Conservation (phyloP, 2,329 filamentous ascomycete genomes). For the Sphaerulina musiva region DNA sequence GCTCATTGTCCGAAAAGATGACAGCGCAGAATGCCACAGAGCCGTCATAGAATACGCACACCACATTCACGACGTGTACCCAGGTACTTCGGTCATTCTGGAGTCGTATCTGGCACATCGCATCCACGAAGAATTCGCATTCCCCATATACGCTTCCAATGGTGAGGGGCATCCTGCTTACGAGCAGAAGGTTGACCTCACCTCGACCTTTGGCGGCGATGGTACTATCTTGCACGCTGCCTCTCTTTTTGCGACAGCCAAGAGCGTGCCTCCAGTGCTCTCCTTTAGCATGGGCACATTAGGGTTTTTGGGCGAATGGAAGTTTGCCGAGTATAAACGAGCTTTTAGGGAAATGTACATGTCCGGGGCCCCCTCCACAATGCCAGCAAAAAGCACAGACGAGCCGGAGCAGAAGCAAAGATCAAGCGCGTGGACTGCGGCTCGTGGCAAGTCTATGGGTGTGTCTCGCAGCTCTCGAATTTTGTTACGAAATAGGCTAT, state of each 20-base stretch:
- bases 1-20: slow-evolving; percentile 61
- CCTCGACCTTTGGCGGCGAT: slow-evolving; percentile 86
- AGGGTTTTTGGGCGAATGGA: slow-evolving; percentile 94
- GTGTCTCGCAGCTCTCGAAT: slow-evolving; percentile 67
- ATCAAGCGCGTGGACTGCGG: slow-evolving; percentile 57
- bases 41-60: slow-evolving; percentile 54
- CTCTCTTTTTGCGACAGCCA: slow-evolving; percentile 75
- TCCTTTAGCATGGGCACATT: slow-evolving; percentile 96
- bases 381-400: slow-evolving; percentile 19
- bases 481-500: slow-evolving; percentile 76
- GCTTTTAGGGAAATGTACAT: slow-evolving; percentile 92
- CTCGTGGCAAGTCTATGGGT: slow-evolving; percentile 77
- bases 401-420: slow-evolving; percentile 19
- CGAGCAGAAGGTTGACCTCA: slow-evolving; percentile 76
- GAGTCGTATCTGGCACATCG: slow-evolving; percentile 68
- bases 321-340: slow-evolving; percentile 84
- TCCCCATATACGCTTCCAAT: slow-evolving; percentile 59
- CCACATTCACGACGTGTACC: slow-evolving; percentile 74
- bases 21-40: slow-evolving; percentile 49
- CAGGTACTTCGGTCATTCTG: slow-evolving; percentile 72
- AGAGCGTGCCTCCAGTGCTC: slow-evolving; percentile 79
- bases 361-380: slow-evolving; percentile 50
- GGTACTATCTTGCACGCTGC: slow-evolving; percentile 82
- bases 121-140: slow-evolving; percentile 63
- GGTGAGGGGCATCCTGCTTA: slow-evolving; percentile 48